Conservation (phyloP, 805 yeast species). For the Blastobotrys muscicola region DNA sequence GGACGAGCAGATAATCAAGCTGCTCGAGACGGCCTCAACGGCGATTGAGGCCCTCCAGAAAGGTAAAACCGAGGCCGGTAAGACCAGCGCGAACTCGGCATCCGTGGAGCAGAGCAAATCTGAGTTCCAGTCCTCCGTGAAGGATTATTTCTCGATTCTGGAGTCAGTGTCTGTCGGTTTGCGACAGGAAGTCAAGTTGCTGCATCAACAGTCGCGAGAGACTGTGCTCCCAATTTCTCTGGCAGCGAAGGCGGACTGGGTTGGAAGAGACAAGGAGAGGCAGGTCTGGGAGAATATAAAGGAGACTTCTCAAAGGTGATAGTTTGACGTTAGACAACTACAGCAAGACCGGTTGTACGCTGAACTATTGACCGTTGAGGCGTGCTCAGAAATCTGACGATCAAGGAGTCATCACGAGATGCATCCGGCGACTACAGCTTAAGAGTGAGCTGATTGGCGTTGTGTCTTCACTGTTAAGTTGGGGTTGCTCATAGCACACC, state of each 20-base stretch:
- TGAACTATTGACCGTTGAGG: too few species aligned
- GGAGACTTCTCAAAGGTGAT: not conserved
- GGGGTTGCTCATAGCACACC: too few species aligned
- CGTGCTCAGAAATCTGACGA: too few species aligned
- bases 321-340: conserved; percentile 18
- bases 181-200: conserved; percentile 54
- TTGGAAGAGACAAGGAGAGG: conserved; percentile 49
- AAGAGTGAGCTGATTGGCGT: too few species aligned
- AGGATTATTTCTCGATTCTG: conserved; percentile 42
- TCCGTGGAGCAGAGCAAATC: conserved; percentile 24
- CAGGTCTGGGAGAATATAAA: conserved; percentile 29
- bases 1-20: conserved; percentile 19
- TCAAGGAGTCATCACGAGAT: too few species aligned
- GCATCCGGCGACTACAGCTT: too few species aligned
- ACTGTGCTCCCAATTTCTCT: conserved; percentile 58
- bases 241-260: conserved; percentile 60
- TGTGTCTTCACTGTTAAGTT: too few species aligned
- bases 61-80: conserved; percentile 17
- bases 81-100: conserved; percentile 4
- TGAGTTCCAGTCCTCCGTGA: conserved; percentile 36
- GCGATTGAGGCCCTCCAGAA: conserved; percentile 20
- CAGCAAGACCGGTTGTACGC: conserved; percentile 5
- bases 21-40: conserved; percentile 21
- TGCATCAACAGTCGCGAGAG: conserved; percentile 41
- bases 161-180: conserved; percentile 50